A percentile compares a stretch with the other conserved stretches of the same genome.
These are phyloP conservation scores for Phanerochaete sordida DNA, from an alignment of 768 basidiomycete genomes.

Conservation along the genomic window DNA sequence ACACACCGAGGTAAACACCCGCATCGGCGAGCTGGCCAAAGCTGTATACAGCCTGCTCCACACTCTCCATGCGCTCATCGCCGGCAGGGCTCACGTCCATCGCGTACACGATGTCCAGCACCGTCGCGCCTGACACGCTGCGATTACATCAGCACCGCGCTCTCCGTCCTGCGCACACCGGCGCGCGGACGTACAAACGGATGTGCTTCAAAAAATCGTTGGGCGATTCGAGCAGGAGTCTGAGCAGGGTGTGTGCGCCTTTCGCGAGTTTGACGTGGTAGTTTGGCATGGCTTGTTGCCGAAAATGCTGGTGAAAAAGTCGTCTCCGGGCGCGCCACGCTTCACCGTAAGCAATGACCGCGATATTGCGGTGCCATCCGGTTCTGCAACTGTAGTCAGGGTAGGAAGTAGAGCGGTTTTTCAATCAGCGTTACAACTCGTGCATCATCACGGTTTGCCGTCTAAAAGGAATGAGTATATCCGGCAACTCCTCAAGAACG, in stretches of 20 bases:
- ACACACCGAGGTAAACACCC: slow-evolving; percentile 13
- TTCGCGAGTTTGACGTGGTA: not conserved
- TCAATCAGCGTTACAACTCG: slow-evolving; percentile 2
- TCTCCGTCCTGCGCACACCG: no score
- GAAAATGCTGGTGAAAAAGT: slow-evolving; percentile 3
- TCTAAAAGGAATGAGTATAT: not conserved
- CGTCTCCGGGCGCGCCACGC: slow-evolving; percentile 6
- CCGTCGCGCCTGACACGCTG: slow-evolving; percentile 12
- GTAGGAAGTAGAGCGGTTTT: not conserved
- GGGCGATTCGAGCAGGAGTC: not conserved
- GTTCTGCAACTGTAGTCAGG: not conserved
- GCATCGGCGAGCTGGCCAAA: slow-evolving; percentile 7
- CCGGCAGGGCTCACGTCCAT: slow-evolving; percentile 12
- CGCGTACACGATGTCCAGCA: slow-evolving; percentile 13
- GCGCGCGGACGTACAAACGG: not conserved
- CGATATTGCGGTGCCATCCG: not conserved
- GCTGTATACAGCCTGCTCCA: slow-evolving; percentile 5
- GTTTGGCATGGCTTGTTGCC: not conserved
- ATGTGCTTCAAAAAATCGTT: not conserved
- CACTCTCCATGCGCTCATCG: slow-evolving; percentile 13
- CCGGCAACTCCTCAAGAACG: no score
- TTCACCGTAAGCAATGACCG: not conserved
- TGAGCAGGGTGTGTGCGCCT: not conserved
- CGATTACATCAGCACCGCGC: no score
- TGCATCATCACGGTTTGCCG: not conserved